Conservation (phyloP, 257 asterid species). For the Ligustrum vulgare region DNA sequence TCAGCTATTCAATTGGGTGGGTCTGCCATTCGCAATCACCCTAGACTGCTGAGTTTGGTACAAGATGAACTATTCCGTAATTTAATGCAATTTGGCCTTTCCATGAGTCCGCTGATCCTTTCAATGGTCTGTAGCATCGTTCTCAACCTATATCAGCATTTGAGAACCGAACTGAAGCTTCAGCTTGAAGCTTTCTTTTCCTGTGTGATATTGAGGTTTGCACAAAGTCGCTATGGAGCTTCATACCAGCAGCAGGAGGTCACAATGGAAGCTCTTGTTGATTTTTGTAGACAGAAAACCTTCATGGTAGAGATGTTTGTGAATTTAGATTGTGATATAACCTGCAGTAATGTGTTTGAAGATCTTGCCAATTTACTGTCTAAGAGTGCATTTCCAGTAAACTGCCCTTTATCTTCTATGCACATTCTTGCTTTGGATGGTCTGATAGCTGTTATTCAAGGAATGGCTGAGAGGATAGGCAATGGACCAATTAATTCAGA, state of each 20-base stretch:
- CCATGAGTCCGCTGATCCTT: slow-evolving; percentile 87
- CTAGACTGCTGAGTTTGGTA: slow-evolving; percentile 82
- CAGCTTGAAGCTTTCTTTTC: slow-evolving; percentile 96
- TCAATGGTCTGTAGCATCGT: slow-evolving; percentile 93
- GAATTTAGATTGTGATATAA: slow-evolving; percentile 91
- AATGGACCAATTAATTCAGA: slow-evolving; percentile 75
- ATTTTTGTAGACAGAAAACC: slow-evolving; percentile 87
- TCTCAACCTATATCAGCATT: slow-evolving; percentile 80
- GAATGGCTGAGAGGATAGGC: slow-evolving; percentile 99
- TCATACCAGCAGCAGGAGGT: slow-evolving; percentile 98
- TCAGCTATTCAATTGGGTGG: slow-evolving; percentile 94
- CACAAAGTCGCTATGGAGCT: slow-evolving; percentile 89
- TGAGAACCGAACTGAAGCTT: slow-evolving; percentile 81
- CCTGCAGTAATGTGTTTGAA: slow-evolving; percentile 92
- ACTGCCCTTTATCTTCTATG: slow-evolving; percentile 90
- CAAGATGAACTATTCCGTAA: slow-evolving; percentile 91
- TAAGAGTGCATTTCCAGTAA: slow-evolving; percentile 95
- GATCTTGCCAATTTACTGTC: slow-evolving; percentile 90
- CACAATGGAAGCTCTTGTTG: slow-evolving; percentile 98
- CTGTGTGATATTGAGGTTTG: slow-evolving; percentile 89
- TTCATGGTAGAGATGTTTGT: slow-evolving; percentile 96
- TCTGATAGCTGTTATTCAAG: slow-evolving; percentile 93
- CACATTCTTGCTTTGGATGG: slow-evolving; percentile 99
- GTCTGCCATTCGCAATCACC: slow-evolving; percentile 67
- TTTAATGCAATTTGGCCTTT: slow-evolving; percentile 92